A percentile compares a stretch with the other conserved stretches of the same genome.
These are phyloP conservation scores for Boletus insuetus DNA, from an alignment of 768 basidiomycete genomes.

Conservation along the genomic window DNA sequence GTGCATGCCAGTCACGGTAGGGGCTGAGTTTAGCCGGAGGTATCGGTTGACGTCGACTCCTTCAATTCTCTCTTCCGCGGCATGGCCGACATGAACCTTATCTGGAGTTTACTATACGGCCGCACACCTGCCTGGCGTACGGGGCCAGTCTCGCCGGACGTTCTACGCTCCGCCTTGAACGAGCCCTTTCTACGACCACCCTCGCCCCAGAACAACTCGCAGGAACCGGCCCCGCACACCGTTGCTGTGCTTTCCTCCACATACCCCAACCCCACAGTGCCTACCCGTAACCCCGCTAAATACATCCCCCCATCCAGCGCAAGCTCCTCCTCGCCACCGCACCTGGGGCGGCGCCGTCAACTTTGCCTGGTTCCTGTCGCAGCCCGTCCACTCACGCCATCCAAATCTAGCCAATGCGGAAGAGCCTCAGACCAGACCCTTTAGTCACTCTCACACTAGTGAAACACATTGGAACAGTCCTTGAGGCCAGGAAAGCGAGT, in stretches of 20 bases:
- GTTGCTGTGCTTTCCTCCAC: conserved; percentile 56
- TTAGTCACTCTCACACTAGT: no score
- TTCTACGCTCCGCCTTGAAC: neutral
- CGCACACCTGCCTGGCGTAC: no score
- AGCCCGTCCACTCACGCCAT: conserved; percentile 11
- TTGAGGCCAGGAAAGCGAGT: no score
- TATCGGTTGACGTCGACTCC: no score
- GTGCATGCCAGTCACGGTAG: no score
- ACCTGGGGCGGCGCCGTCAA: conserved; percentile 58
- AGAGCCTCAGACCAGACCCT: conserved; percentile 13
- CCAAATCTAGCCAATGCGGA: neutral
- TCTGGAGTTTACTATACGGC: neutral
- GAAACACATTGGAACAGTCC: no score
- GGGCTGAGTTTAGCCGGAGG: no score
- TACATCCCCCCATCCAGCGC: conserved; percentile 47
- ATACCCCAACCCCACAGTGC: conserved; percentile 43
- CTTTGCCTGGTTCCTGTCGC: conserved; percentile 51
- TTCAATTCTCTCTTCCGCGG: no score
- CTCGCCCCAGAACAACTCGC: conserved; percentile 29
- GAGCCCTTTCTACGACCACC: conserved; percentile 7
- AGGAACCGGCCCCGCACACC: conserved; percentile 54
- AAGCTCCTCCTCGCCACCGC: conserved; percentile 44
- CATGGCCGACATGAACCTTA: neutral
- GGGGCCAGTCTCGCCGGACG: neutral
- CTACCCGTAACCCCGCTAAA: conserved; percentile 50